Percentiles rank a stretch among this genome's conserved stretches.
These are phyloP conservation scores for Millerozyma acaciae DNA, from an alignment of 805 yeast genomes.

Conservation along the genomic window DNA sequence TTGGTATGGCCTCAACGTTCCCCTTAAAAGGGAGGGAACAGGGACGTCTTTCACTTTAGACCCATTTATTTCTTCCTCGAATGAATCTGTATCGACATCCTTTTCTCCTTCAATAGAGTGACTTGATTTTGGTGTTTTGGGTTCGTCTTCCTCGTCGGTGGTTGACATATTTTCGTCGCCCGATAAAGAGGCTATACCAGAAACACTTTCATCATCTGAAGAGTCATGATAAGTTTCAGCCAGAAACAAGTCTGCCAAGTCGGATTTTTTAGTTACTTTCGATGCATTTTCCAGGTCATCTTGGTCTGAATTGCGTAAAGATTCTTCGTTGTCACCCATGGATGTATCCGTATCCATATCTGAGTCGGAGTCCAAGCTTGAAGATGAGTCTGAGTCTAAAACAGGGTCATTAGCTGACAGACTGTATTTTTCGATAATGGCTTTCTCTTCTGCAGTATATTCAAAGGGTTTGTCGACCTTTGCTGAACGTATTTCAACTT, in stretches of 20 bases:
- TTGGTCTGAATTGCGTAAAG: too few relatives aligned
- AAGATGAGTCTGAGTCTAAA: slow-evolving; percentile 14
- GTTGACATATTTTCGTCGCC: slow-evolving; percentile 20
- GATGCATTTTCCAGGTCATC: slow-evolving; percentile 11
- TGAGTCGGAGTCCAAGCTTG: slow-evolving; percentile 9
- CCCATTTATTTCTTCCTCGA: slow-evolving; percentile 37
- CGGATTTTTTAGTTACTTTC: slow-evolving; percentile 10
- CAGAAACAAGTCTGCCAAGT: slow-evolving; percentile 17
- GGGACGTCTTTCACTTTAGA: slow-evolving; percentile 61
- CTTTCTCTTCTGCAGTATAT: slow-evolving; percentile 32
- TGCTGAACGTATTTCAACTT: slow-evolving; percentile 19
- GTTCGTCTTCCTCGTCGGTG: slow-evolving; percentile 28
- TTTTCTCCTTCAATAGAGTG: slow-evolving; percentile 7
- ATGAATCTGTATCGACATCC: slow-evolving; percentile 13
- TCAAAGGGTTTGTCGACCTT: slow-evolving; percentile 13
- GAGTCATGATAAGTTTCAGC: too few relatives aligned
- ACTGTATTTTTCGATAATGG: slow-evolving; percentile 20
- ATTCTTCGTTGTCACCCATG: slow-evolving; percentile 9
- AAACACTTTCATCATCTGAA: background rate
- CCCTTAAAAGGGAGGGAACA: slow-evolving; percentile 70
- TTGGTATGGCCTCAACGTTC: slow-evolving; percentile 84
- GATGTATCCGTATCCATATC: too few relatives aligned
- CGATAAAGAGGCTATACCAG: background rate
- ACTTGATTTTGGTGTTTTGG: slow-evolving; percentile 26
- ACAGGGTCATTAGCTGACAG: slow-evolving; percentile 14